Conservation (phyloP, 768 basidiomycete genomes). For the Hygrophoropsis aurantiaca region DNA sequence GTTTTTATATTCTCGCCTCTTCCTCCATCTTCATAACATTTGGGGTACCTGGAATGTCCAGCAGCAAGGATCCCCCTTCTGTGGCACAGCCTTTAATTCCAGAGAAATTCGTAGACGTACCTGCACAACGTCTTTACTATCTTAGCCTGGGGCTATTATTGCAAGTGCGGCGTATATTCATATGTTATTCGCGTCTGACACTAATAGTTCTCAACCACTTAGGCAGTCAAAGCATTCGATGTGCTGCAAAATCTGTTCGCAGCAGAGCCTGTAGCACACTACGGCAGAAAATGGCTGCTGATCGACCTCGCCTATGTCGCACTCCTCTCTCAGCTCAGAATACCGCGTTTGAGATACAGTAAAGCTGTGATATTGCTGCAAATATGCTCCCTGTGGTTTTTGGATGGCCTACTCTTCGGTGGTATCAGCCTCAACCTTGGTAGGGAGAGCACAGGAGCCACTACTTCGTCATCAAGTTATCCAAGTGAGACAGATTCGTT, state of each 20-base stretch:
- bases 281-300: constrained; percentile 69
- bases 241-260: constrained; percentile 55
- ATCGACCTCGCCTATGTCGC: constrained; percentile 64
- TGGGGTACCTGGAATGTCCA: constrained; percentile 4
- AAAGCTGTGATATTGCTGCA: constrained; percentile 64
- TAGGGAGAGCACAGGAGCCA: constrained; percentile 12
- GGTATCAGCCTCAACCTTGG: constrained; percentile 61
- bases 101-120: constrained; percentile 70
- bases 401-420: constrained; percentile 73
- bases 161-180: constrained; percentile 50
- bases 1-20: neutral
- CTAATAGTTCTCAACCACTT: neutral
- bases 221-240: constrained; percentile 81
- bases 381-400: constrained; percentile 56
- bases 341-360: constrained; percentile 71
- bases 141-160: constrained; percentile 73
- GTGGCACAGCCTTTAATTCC: constrained; percentile 57
- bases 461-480: constrained; percentile 13
- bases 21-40: neutral
- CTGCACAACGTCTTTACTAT: constrained; percentile 78
- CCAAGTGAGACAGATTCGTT: constrained; percentile 30
- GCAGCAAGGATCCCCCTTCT: constrained; percentile 7
- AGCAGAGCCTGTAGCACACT: constrained; percentile 39
- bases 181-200: neutral
- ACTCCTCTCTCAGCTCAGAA: constrained; percentile 60